Evolutionary conservation across 129 eudicot genomes (phyloP), one percentile per base, ranked within the genome.

Genomic region (Calendula officinalis): DNA sequence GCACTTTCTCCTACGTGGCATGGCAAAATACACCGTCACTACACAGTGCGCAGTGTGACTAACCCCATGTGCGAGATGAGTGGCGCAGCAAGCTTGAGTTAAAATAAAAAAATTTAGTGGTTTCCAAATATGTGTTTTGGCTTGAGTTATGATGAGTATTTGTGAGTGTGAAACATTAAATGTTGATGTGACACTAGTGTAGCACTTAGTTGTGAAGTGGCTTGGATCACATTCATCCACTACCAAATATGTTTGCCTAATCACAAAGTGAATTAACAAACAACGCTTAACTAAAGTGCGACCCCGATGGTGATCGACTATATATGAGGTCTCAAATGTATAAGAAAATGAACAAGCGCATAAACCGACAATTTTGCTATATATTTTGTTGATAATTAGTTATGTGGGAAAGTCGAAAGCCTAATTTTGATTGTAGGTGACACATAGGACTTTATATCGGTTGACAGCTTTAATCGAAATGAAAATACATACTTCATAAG

Each of bases 181-280:
- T n/a, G n/a, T n/a, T n/a, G n/a, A n/a, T n/a, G n/a, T n/a, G n/a
- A n/a, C n/a, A n/a, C n/a, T n/a, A n/a, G n/a, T n/a, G n/a, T n/a
- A n/a, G n/a, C n/a, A n/a, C n/a, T n/a, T n/a, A n/a, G n/a, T n/a
- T n/a, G n/a, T n/a, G n/a, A n/a, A n/a, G n/a, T n/a, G n/a, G n/a
- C n/a, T n/a, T n/a, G n/a, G n/a, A n/a, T n/a, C n/a, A n/a, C n/a
- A n/a, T n/a, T n/a, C n/a, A n/a, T n/a, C n/a, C 48, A 73, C 46
- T 65, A 66, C 67, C 78, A 48, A 74, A 66, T 64, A 74, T 38
- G 62, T 57, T 73, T 74, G 67, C 78, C 67, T 73, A 65, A 66
- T 65, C 67, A 58, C 47, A 74, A 65, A 66, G 68, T 15, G 11
- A 52, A 65, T 65, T 45, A 74, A 74, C 73, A 74, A 74, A 74